phyloP scores from a whole-genome alignment of 306 rosid genomes.

The Lathyrus sativus region DNA sequence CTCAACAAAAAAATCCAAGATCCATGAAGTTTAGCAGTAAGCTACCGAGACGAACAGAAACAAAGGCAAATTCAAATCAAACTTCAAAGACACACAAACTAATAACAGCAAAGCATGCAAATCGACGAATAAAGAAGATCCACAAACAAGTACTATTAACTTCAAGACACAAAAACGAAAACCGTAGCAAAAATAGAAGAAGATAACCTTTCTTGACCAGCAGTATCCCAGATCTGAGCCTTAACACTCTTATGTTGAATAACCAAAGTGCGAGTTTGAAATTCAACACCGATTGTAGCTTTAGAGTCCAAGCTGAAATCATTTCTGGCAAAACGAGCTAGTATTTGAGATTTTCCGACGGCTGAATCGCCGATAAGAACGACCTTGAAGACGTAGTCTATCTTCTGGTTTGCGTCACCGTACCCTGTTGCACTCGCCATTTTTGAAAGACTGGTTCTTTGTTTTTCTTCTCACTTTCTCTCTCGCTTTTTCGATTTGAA shows the following conservation, averaged over 20 bases:
- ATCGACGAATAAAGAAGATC: neutral
- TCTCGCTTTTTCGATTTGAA: neutral
- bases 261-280: slow-evolving; percentile 82
- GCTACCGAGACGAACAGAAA: neutral
- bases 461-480: neutral
- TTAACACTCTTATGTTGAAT: slow-evolving; percentile 87
- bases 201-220: slow-evolving; percentile 90
- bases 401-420: slow-evolving; percentile 84
- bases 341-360: slow-evolving; percentile 90
- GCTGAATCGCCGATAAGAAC: slow-evolving; percentile 94
- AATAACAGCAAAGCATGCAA: neutral
- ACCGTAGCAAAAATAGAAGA: slow-evolving; percentile 7
- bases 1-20: slow-evolving; percentile 4
- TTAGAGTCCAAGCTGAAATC: slow-evolving; percentile 92
- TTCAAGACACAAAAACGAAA: neutral
- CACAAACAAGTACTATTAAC: neutral
- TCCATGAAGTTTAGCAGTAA: neutral
- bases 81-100: neutral
- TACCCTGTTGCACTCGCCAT: slow-evolving; percentile 70
- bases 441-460: neutral
- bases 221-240: slow-evolving; percentile 99
- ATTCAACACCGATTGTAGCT: slow-evolving; percentile 94
- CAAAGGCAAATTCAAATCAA: neutral
- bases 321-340: slow-evolving; percentile 82
- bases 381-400: slow-evolving; percentile 91